Base-by-base conservation (phyloP, 139 green algal genomes). In the Trebouxia sp. region DNA sequence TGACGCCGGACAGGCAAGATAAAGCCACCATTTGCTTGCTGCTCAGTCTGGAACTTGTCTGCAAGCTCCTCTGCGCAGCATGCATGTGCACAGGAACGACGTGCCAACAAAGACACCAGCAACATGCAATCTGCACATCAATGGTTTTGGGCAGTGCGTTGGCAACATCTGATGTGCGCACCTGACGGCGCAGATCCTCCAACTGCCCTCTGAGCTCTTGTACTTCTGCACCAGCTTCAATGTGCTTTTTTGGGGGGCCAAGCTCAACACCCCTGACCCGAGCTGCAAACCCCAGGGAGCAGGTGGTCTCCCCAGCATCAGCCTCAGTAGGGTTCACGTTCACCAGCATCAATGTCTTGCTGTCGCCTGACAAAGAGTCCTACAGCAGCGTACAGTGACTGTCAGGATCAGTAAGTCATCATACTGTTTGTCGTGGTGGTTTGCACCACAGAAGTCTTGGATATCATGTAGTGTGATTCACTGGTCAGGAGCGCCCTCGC, bases 261-360 rank as follows among this genome's bases (percentile, higher is more conserved):
- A 98, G 90, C 66, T 95, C 96, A 41, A 99, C 93, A 42, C 93
- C 87, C 3, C 87, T 89, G 38, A 97, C 95, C 5, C 91, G 83
- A 8, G 81, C 88, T 3, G 92, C 96, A 83, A 98, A 98, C 39
- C 93, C 88, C 41, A 98, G 89, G 17, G 93, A 97, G 82, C 84
- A 94, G 12, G 93, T 56, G 11, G 90, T 92, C 85, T 97, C 94
- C 48, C 82, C 84, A 62, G 81, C 80, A 58, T 75, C 20, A 2
- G 37, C 10, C 51, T 84, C 86, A 83, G 95, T 91, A 0, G 94
- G 94, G 41, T 87, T 86, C 24, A 95, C 85, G 80, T 97, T 93
- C 86, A 97, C 92, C 81, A 98, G 93, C 94, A 98, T 98, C 90
- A 96, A 91, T 5, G 92, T 89, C 88, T 96, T 94, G 80, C 89